These are phyloP conservation scores for Remersonia thermophila DNA, from an alignment of 2,329 filamentous ascomycete species.

Conservation along the genomic window DNA sequence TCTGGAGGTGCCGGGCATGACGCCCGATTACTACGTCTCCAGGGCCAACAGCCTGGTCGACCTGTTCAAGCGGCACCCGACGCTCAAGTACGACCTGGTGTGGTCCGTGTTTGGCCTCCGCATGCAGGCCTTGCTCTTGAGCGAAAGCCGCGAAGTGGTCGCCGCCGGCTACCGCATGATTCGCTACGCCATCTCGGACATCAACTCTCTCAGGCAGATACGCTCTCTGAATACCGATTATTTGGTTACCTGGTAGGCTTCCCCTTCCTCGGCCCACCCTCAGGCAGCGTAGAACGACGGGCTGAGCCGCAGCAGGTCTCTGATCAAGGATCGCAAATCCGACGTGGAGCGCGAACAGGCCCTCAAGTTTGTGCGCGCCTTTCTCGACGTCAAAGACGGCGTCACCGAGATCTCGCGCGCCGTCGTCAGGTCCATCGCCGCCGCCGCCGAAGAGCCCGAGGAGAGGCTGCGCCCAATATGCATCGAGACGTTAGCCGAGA, in stretches of 20 bases:
- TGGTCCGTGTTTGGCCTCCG: constrained; percentile 91
- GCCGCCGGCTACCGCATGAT: constrained; percentile 90
- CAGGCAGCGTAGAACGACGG: background rate
- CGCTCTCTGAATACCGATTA: constrained; percentile 82
- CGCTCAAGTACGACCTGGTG: constrained; percentile 88
- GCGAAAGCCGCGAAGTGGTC: constrained; percentile 89
- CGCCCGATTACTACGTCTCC: constrained; percentile 88
- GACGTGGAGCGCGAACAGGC: constrained; percentile 95
- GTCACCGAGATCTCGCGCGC: constrained; percentile 76
- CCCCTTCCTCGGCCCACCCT: background rate
- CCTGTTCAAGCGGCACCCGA: constrained; percentile 85
- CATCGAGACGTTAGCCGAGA: constrained; percentile 83
- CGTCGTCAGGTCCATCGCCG: constrained; percentile 78
- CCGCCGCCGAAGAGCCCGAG: constrained; percentile 75
- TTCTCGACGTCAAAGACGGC: constrained; percentile 89
- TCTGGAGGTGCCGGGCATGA: constrained; percentile 75
- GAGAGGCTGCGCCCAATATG: constrained; percentile 84
- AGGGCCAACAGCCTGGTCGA: constrained; percentile 88
- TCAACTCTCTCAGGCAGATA: constrained; percentile 79
- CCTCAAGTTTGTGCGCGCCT: constrained; percentile 88
- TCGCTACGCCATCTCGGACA: constrained; percentile 86
- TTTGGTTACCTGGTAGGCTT: constrained; percentile 59
- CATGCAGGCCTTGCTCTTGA: constrained; percentile 91
- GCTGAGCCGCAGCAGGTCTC: constrained; percentile 38
- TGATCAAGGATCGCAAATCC: constrained; percentile 94